Percentiles rank a stretch among this genome's conserved stretches.
Evolutionary conservation across 2,329 filamentous ascomycete species (phyloP).

Genomic region (Exophiala sideris): DNA sequence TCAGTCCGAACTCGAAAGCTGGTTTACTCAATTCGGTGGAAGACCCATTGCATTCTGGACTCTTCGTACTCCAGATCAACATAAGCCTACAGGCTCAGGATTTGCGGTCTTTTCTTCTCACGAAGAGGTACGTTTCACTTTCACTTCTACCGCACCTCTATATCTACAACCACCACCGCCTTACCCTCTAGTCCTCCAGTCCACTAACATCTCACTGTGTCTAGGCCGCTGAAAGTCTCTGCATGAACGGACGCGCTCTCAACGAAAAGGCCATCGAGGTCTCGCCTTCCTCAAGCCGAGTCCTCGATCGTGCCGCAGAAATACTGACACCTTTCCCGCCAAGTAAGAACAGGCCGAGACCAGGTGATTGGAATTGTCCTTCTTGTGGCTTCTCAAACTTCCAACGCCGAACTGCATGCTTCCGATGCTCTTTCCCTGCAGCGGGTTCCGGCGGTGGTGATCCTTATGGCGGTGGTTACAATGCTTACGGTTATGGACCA

Average conservation of each 20-base stretch:
- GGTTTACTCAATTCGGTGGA: constrained; percentile 98
- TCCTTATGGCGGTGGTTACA: constrained; percentile 62
- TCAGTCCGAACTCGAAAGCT: constrained; percentile 96
- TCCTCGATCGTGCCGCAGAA: constrained; percentile 90
- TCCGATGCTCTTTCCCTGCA: constrained; percentile 98
- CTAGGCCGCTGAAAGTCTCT: constrained; percentile 92
- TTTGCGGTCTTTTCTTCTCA: constrained; percentile 99
- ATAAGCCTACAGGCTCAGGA: constrained; percentile 97
- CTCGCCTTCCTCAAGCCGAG: constrained; percentile 92
- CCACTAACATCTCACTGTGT: constrained; percentile 14
- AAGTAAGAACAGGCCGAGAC: constrained; percentile 95
- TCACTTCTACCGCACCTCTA: constrained; percentile 7
- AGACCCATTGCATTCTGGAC: constrained; percentile 99
- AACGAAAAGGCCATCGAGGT: constrained; percentile 99
- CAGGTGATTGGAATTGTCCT: constrained; percentile 98
- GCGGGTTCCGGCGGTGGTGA: constrained; percentile 74
- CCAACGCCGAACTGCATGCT: constrained; percentile 95
- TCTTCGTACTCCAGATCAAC: constrained; percentile 92
- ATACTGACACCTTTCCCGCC: constrained; percentile 97
- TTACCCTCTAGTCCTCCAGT: constrained; percentile 43
- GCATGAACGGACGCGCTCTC: constrained; percentile 97
- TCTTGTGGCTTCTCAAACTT: constrained; percentile 99
- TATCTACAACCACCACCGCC: constrained; percentile 43
- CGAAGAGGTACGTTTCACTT: constrained; percentile 70
- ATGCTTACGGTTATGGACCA: constrained; percentile 57